Conservation (phyloP, 2,329 filamentous ascomycete species). For the Pseudopyricularia javanii region DNA sequence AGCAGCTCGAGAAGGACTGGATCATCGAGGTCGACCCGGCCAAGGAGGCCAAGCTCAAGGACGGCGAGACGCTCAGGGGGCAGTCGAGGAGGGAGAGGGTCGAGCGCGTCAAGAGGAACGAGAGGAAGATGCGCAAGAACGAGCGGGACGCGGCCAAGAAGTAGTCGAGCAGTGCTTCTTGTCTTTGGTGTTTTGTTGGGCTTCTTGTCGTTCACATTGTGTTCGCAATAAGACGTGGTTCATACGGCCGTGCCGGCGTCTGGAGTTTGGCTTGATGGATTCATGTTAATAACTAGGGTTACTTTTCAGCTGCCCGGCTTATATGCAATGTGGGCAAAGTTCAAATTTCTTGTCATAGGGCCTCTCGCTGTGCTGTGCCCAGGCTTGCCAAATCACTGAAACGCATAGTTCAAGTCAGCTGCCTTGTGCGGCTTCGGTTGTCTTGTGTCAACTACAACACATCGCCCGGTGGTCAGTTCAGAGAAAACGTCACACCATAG, state of each 20-base stretch:
- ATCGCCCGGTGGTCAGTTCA: too few relatives aligned
- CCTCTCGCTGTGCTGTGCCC: neutral
- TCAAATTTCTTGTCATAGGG: neutral
- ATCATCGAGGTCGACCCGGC: slow-evolving; percentile 82
- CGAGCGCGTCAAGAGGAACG: slow-evolving; percentile 60
- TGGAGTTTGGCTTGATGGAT: slow-evolving; percentile 2
- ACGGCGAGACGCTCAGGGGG: slow-evolving; percentile 47
- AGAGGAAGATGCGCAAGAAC: slow-evolving; percentile 58
- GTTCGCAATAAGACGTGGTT: neutral
- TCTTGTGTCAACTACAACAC: too few relatives aligned
- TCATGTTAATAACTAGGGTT: neutral
- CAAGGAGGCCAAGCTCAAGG: slow-evolving; percentile 50
- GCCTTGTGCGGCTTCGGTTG: too few relatives aligned
- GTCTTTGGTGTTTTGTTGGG: neutral
- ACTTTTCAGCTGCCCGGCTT: neutral
- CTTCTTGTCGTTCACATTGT: neutral
- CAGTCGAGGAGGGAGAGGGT: slow-evolving; percentile 52
- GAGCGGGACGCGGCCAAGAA: slow-evolving; percentile 28
- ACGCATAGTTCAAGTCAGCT: too few relatives aligned
- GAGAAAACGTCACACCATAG: too few relatives aligned
- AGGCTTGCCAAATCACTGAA: too few relatives aligned
- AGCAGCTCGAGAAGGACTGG: slow-evolving; percentile 74
- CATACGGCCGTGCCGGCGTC: neutral
- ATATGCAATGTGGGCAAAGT: neutral
- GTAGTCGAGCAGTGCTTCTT: neutral